Conservation (phyloP, 345 rosid species). For the Barbarea vulgaris region DNA sequence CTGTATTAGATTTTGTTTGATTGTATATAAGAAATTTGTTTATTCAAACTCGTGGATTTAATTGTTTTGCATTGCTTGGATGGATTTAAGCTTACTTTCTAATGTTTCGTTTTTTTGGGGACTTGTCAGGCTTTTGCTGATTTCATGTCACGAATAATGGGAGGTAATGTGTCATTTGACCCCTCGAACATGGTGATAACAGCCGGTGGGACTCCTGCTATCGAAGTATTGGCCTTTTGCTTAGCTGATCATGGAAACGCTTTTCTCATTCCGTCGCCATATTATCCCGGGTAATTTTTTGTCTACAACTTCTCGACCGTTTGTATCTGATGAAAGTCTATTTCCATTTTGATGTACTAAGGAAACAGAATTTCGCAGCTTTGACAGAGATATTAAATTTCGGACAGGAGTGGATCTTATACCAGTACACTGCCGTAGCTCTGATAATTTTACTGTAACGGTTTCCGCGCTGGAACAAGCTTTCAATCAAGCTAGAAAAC, state of each 20-base stretch:
- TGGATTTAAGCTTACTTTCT: conserved; percentile 13
- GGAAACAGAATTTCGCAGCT: conserved; percentile 52
- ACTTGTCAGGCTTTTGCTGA: conserved; percentile 73
- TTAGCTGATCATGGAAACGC: conserved; percentile 93
- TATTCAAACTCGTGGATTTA: not conserved
- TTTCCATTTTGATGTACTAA: conserved; percentile 18
- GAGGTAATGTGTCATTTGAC: conserved; percentile 59
- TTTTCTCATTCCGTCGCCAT: conserved; percentile 81
- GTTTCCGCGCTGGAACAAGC: conserved; percentile 80
- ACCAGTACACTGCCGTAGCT: conserved; percentile 87
- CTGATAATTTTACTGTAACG: conserved; percentile 66
- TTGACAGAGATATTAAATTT: conserved; percentile 77
- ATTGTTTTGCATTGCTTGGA: not conserved
- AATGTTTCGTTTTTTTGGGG: not conserved
- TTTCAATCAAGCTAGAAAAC: conserved; percentile 77
- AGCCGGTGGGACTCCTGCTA: conserved; percentile 85
- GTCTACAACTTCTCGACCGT: not conserved
- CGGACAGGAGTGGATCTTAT: conserved; percentile 86
- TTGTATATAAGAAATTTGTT: not conserved
- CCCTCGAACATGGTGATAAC: conserved; percentile 72
- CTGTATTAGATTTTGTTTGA: not conserved
- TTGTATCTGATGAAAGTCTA: not conserved
- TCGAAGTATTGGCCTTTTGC: conserved; percentile 85
- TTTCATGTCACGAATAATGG: conserved; percentile 72
- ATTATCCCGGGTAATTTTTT: conserved; percentile 79